Base-by-base conservation (phyloP, 768 basidiomycete genomes). In the Naematelia aurantialba region DNA sequence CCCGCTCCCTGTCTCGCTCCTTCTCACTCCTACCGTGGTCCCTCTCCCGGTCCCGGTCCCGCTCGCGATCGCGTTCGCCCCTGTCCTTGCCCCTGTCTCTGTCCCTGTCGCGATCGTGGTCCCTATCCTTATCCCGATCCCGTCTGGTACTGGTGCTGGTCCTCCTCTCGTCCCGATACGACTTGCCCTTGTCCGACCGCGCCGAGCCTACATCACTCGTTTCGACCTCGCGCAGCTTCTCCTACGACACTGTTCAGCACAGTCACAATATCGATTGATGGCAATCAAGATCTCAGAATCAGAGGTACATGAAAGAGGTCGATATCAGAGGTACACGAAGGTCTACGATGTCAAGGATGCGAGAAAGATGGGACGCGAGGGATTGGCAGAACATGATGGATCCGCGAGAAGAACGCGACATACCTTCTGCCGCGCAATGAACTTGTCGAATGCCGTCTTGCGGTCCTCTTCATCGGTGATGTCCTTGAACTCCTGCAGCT, bases 361-460 rank as follows among this genome's bases (percentile, higher is more conserved):
- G 19, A 44, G 42, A 19, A 44, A 19, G 42, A 44, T 12, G 42
- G 42, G 42, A 19, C 12, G 19, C 12, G 42, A 19, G 42, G 42
- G 42, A 44, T 12, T 12, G 42, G 21, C 34, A 39, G 34, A 8
- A 39, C 34, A 39, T 39, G 34, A n/a, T 4, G 11, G 55, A 24
- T 4, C 10, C 45, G 22, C 17, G 45, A 34, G 5, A 21, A 11
- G n/a, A 4, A 24, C 21, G 53, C 27, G 58, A 66, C 74, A 39
- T 56, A 89, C 91, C 83, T 91, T 96, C 73, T 96, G 91, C 58
- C 94, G 80, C 76, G 88, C 89, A 52, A 93, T 81, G 73, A 86
- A 94, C 78, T 93, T 98, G 17, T 83, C 78, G 75, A 91, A 98
- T 0, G 93, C 92, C 3, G 83, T 81, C 27, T 85, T 84, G 45